These are phyloP conservation scores for Alternaria gansuensis DNA, from an alignment of 2,329 filamentous ascomycete genomes.

Conservation along the genomic window DNA sequence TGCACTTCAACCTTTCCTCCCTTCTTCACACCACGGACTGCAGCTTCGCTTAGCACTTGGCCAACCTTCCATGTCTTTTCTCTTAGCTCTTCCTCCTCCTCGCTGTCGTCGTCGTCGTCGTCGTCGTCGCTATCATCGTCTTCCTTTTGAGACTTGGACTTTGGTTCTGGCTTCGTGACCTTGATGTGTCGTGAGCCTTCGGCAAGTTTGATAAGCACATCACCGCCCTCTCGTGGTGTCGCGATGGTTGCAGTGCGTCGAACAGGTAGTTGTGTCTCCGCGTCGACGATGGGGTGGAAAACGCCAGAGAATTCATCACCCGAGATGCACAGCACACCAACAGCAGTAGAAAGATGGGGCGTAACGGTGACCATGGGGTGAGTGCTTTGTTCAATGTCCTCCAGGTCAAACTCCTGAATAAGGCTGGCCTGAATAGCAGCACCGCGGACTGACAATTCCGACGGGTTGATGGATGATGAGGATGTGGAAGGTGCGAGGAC, in stretches of 20 bases:
- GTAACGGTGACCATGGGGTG: slow-evolving; percentile 95
- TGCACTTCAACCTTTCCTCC: slow-evolving; percentile 92
- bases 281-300: slow-evolving; percentile 82
- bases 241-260: slow-evolving; percentile 82
- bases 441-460: slow-evolving; percentile 85
- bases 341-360: slow-evolving; percentile 85
- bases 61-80: slow-evolving; percentile 94
- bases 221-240: slow-evolving; percentile 80
- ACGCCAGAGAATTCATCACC: slow-evolving; percentile 68
- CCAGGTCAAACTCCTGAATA: slow-evolving; percentile 91
- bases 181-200: slow-evolving; percentile 94
- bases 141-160: slow-evolving; percentile 72
- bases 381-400: slow-evolving; percentile 94
- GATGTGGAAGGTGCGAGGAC: slow-evolving; percentile 86
- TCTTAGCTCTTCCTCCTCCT: slow-evolving; percentile 86
- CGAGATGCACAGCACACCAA: slow-evolving; percentile 79
- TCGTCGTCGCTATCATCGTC: slow-evolving; percentile 65
- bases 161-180: slow-evolving; percentile 85
- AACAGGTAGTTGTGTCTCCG: slow-evolving; percentile 89
- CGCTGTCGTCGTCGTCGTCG: slow-evolving; percentile 66
- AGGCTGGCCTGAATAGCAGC: slow-evolving; percentile 95
- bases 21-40: slow-evolving; percentile 84
- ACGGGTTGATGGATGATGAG: slow-evolving; percentile 85
- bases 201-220: slow-evolving; percentile 86
- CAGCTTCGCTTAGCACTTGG: slow-evolving; percentile 82